Base-by-base conservation (phyloP, 2,329 filamentous ascomycete species). In the Nemania sp. region DNA sequence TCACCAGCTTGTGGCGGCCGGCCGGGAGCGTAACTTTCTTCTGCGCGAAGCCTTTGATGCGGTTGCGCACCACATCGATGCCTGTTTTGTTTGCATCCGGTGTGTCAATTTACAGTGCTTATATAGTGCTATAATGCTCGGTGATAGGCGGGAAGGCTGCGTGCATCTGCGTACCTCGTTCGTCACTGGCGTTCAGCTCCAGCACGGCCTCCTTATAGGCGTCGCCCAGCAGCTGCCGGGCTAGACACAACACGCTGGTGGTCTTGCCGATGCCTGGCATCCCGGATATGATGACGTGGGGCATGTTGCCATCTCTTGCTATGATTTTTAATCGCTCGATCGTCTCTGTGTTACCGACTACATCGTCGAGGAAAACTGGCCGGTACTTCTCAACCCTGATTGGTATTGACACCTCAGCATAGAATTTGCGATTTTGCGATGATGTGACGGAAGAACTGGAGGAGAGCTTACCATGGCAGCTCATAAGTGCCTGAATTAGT, bases 211-310 rank as follows among this genome's bases (percentile, higher is more conserved):
- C 94, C 74, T 97, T 97, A 79, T 97, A 99, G 24, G 90, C 82
- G 68, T 96, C 89, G 7, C 94, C 94, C 2, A 99, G 80, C 56
- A 99, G 76, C 70, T 97, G 93, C 55, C 93, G 84, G 15, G 94
- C 94, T 41, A 99, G 83, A 70, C 94, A 97, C 57, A 97, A 78
- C 51, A 99, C 87, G 51, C 91, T 96, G 0, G 94, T 97, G 3
- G 94, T 99, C 79, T 99, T 99, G 73, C 94, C 94, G 68, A 97
- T 99, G 68, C 94, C 94, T 17, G 94, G 94, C 91, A 96, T 97
- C 56, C 94, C 94, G n/a, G 91, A 96, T 67, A 99, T 97, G 74
- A 99, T 97, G 68, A 99, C 85, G 75, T 99, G 94, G 2, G 94
- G 94, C 92, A 99, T 97, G 75, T 99, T 99, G 65, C 94, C 94